Conservation (phyloP, 2,329 filamentous ascomycete species). For the Helminthosporium solani region DNA sequence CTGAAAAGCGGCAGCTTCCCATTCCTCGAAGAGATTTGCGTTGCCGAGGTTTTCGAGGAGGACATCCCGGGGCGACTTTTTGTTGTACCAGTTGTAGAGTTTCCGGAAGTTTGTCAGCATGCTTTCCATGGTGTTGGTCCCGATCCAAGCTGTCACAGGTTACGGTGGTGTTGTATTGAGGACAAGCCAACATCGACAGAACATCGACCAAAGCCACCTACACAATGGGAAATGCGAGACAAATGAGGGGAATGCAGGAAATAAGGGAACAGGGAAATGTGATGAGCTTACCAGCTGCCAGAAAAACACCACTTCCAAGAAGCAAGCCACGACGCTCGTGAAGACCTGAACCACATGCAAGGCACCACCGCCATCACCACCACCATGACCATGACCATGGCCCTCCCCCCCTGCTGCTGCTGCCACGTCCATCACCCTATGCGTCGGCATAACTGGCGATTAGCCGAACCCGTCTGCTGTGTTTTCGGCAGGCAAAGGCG, state of each 20-base stretch:
- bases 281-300: slow-evolving; percentile 41
- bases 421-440: not conserved
- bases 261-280: not conserved
- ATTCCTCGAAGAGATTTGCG: slow-evolving; percentile 76
- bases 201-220: too few species aligned
- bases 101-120: slow-evolving; percentile 54
- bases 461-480: not conserved
- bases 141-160: not conserved
- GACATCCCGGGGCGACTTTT: slow-evolving; percentile 63
- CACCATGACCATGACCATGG: too few species aligned
- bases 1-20: slow-evolving; percentile 79
- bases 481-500: too few species aligned
- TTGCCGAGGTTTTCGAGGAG: slow-evolving; percentile 66
- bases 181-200: too few species aligned
- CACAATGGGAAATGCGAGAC: too few species aligned
- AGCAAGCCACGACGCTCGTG: slow-evolving; percentile 33
- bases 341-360: slow-evolving; percentile 14
- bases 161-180: not conserved
- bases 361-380: not conserved
- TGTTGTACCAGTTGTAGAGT: slow-evolving; percentile 65
- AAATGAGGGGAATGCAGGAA: too few species aligned
- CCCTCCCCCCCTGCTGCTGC: not conserved
- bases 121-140: not conserved
- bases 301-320: slow-evolving; percentile 43
- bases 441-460: not conserved